Base-by-base conservation (phyloP, 2,329 filamentous ascomycete genomes). In the Cladosporium austrohemisphaericum region DNA sequence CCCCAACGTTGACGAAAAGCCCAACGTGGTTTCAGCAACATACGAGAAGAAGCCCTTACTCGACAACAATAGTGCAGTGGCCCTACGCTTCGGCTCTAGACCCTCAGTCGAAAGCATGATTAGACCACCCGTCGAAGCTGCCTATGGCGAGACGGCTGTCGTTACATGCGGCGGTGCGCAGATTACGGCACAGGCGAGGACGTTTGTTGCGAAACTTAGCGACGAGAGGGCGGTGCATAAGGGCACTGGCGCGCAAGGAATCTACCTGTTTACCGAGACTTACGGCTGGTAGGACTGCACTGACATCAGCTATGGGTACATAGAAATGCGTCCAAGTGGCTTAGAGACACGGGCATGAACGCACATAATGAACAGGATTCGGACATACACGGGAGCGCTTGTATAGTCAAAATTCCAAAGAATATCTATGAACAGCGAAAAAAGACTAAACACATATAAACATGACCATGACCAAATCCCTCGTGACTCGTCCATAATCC, bases 171-270 rank as follows among this genome's bases (percentile, higher is more conserved):
- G 82, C 11, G 80, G 80, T 0, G 61, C 66, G 1, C 75, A 77
- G 0, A 60, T 85, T 38, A 74, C 77, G 3, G 71, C 75, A n/a
- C 72, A 78, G 53, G 76, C 80, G 4, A 72, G 80, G 50, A 73
- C 70, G 11, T 74, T 70, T 49, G 79, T 80, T 1, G 79, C 78
- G 3, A 69, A 60, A 7, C 57, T 85, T 33, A 81, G 79, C 55
- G 81, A 86, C 61, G 82, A 85, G 64, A 70, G 82, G 23, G 82
- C 80, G 3, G 80, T 85, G 35, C 81, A 84, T 57, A 85, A 85
- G 62, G 82, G 82, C 2, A 84, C 78, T 0, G 81, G 80, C 0
- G 82, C 82, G 11, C 80, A 84, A 61, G 82, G 81, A 0, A 77
- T 84, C 22, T 82, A 76, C 60, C 61, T 83, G 25, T 78, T 82